These are phyloP conservation scores for Xylaria nigripes DNA, from an alignment of 495 filamentous ascomycete species.

Conservation along the genomic window DNA sequence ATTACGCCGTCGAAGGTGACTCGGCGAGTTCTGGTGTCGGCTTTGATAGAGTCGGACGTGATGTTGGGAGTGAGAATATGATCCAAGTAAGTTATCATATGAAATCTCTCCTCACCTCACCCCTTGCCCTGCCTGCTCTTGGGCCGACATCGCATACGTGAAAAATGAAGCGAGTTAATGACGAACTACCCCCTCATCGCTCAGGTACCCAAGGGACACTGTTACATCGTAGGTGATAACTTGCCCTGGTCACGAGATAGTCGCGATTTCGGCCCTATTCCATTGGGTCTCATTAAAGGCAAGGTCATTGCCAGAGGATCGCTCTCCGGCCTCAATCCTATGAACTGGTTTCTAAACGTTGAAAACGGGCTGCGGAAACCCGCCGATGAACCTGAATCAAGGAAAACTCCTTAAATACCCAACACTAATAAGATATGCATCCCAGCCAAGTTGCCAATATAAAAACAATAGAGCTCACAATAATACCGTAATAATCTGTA, in stretches of 20 bases:
- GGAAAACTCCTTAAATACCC: not conserved
- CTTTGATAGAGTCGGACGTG: not conserved
- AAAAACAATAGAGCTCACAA: too few species aligned
- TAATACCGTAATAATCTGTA: not conserved
- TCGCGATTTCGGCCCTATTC: conserved; percentile 74
- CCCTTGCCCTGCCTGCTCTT: not conserved
- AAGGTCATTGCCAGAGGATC: conserved; percentile 66
- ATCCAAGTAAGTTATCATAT: conserved; percentile 54
- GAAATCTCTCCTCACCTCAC: not conserved
- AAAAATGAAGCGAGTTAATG: not conserved
- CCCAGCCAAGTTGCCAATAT: not conserved
- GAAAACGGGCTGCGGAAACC: conserved; percentile 23
- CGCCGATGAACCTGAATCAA: not conserved
- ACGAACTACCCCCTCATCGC: not conserved
- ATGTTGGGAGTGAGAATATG: conserved; percentile 46
- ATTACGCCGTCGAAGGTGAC: not conserved
- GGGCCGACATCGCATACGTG: too few species aligned
- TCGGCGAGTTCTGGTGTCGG: not conserved
- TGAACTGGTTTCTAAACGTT: conserved; percentile 38
- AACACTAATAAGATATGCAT: not conserved
- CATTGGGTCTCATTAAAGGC: conserved; percentile 73
- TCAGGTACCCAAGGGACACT: conserved; percentile 82
- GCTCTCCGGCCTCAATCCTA: conserved; percentile 42
- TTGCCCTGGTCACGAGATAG: conserved; percentile 76
- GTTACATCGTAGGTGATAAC: conserved; percentile 85